A percentile compares a stretch with the other conserved stretches of the same genome.
Evolutionary conservation across 768 basidiomycete genomes (phyloP).

Genomic region (Xerocomellus intermedius): DNA sequence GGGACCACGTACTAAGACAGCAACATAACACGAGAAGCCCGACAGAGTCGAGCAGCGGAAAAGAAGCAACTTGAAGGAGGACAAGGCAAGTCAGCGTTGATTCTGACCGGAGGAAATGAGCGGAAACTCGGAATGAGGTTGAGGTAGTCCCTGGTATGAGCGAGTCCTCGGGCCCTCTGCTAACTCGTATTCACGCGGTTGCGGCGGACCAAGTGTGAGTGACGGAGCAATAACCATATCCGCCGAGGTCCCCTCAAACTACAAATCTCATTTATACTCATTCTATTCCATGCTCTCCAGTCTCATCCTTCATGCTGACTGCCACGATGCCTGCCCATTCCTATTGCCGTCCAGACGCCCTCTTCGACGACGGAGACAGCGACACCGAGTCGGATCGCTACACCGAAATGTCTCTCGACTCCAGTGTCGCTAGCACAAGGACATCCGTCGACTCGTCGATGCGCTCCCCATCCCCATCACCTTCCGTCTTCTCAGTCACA

Average conservation of each 20-base stretch:
- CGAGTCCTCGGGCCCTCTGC: conserved; percentile 29
- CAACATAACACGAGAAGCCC: conserved; percentile 3
- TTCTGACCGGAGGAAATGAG: not conserved
- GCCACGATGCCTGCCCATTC: conserved; percentile 15
- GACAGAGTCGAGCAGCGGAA: not conserved
- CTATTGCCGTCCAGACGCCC: conserved; percentile 1
- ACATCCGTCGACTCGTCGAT: conserved; percentile 61
- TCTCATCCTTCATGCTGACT: conserved; percentile 8
- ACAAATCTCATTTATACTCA: conserved; percentile 25
- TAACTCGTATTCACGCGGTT: conserved; percentile 28
- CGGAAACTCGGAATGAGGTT: not conserved
- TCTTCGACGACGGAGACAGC: conserved; percentile 44
- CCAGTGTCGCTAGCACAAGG: conserved; percentile 44
- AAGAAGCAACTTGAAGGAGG: conserved; percentile 6
- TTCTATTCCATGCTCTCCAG: not conserved
- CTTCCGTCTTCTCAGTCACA: conserved; percentile 68
- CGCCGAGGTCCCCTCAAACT: conserved; percentile 28
- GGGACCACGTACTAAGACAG: conserved; percentile 14
- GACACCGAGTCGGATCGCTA: conserved; percentile 44
- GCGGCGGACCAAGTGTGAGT: conserved; percentile 19
- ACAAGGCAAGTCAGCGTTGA: not conserved
- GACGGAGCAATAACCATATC: conserved; percentile 35
- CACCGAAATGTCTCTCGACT: conserved; percentile 43
- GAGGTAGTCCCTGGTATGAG: not conserved
- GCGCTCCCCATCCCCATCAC: conserved; percentile 63